phyloP scores from a whole-genome alignment of 495 filamentous ascomycete species.

The Xylaria palmicola region DNA sequence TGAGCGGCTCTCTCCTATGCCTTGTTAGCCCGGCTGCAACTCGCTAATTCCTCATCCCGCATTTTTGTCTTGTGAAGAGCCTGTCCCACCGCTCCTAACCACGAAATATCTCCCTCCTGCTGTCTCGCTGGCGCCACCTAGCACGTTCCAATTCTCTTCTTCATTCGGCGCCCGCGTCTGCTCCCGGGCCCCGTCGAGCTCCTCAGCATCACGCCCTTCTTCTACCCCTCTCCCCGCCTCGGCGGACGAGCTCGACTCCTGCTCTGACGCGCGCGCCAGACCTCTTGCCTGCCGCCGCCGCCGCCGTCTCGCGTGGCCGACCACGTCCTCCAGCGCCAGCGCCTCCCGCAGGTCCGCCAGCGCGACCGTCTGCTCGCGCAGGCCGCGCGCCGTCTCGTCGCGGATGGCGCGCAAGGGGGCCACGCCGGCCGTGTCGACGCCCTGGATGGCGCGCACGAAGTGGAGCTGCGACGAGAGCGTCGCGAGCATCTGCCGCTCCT shows the following conservation, averaged over 20 bases:
- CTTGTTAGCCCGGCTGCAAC: background rate
- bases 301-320: constrained; percentile 46
- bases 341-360: constrained; percentile 37
- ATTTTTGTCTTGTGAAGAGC: background rate
- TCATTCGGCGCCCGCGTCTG: constrained; percentile 28
- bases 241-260: constrained; percentile 14
- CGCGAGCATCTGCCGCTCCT: constrained; percentile 61
- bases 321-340: constrained; percentile 41
- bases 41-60: background rate
- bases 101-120: constrained; percentile 71
- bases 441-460: constrained; percentile 82
- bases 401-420: constrained; percentile 73
- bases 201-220: constrained; percentile 11
- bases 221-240: background rate
- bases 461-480: constrained; percentile 81
- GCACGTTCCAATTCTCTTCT: constrained; percentile 64
- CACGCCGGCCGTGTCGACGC: constrained; percentile 70
- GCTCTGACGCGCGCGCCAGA: no score
- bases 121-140: constrained; percentile 63
- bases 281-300: constrained; percentile 34
- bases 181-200: constrained; percentile 2
- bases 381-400: constrained; percentile 65
- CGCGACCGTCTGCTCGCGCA: constrained; percentile 43
- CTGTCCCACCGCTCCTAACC: constrained; percentile 59
- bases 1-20: background rate